phyloP scores from a whole-genome alignment of 148 eudicot species.

The Rhododendron molle region DNA sequence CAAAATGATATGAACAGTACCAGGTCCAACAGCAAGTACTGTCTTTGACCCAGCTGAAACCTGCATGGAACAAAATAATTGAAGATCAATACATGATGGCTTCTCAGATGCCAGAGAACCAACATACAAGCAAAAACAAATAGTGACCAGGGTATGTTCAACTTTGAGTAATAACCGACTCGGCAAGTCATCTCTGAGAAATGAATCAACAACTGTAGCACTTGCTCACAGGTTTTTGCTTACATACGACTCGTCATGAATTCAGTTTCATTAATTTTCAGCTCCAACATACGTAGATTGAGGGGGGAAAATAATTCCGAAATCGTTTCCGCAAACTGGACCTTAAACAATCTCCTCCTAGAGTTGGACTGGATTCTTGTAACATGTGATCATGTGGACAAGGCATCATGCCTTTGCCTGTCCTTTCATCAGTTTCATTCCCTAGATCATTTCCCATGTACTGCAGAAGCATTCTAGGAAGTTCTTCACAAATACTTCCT shows the following conservation, averaged over 20 bases:
- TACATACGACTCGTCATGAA: background rate
- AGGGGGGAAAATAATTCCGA: background rate
- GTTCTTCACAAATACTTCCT: background rate
- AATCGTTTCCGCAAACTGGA: background rate
- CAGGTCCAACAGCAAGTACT: constrained; percentile 93
- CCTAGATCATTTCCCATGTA: background rate
- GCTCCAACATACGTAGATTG: background rate
- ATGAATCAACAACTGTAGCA: background rate
- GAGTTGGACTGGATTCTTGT: background rate
- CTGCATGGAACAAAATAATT: constrained; percentile 27
- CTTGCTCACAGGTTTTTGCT: background rate
- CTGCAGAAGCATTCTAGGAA: background rate
- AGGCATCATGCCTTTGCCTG: background rate
- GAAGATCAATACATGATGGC: background rate
- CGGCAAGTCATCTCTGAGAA: background rate
- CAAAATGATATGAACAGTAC: constrained; percentile 35
- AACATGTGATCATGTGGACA: background rate
- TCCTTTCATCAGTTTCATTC: background rate
- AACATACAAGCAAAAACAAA: background rate
- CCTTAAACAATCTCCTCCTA: background rate
- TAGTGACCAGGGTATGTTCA: background rate
- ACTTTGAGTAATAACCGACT: background rate
- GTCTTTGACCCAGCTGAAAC: constrained; percentile 88
- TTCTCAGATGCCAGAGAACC: background rate
- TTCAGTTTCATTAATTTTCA: background rate